phyloP scores from a whole-genome alignment of 768 basidiomycete genomes.

The Suillus tomentosus region DNA sequence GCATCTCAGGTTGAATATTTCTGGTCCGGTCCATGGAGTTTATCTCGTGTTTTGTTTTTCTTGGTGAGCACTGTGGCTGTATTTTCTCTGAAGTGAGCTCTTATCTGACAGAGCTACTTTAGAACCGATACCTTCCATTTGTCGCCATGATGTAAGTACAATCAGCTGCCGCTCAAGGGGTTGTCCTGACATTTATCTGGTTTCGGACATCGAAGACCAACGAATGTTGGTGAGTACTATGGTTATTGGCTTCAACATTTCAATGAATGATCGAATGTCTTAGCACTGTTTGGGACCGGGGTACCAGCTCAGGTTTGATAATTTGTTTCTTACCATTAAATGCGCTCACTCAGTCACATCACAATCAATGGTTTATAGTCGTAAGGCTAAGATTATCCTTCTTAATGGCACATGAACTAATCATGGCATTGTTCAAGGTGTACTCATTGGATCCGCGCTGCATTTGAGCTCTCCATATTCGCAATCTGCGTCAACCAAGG shows the following conservation, averaged over 20 bases:
- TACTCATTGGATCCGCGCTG: slow-evolving; percentile 4
- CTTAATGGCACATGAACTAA: neutral
- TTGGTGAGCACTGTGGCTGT: neutral
- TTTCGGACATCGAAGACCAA: neutral
- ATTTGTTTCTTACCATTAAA: neutral
- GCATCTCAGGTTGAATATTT: slow-evolving; percentile 13
- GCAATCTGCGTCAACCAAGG: slow-evolving; percentile 15
- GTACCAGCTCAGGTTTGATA: slow-evolving; percentile 7
- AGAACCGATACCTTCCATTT: slow-evolving; percentile 16
- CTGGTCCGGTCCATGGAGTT: slow-evolving; percentile 15
- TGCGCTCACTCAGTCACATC: neutral
- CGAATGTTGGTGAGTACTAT: slow-evolving; percentile 6
- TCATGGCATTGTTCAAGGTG: slow-evolving; percentile 6
- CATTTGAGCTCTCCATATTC: slow-evolving; percentile 11
- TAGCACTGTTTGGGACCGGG: slow-evolving; percentile 10
- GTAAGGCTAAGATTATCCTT: neutral
- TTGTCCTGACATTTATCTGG: neutral
- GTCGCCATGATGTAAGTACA: slow-evolving; percentile 10
- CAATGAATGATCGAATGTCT: neutral
- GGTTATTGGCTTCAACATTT: neutral
- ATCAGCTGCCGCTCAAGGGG: neutral
- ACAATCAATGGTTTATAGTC: neutral
- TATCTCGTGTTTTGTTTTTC: slow-evolving; percentile 14
- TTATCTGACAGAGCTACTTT: neutral
- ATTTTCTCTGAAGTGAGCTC: neutral